Percentiles rank a stretch among this genome's conserved stretches.
Evolutionary conservation across 495 filamentous ascomycete species (phyloP).

Genomic region (Lasiosphaeris hirsuta): DNA sequence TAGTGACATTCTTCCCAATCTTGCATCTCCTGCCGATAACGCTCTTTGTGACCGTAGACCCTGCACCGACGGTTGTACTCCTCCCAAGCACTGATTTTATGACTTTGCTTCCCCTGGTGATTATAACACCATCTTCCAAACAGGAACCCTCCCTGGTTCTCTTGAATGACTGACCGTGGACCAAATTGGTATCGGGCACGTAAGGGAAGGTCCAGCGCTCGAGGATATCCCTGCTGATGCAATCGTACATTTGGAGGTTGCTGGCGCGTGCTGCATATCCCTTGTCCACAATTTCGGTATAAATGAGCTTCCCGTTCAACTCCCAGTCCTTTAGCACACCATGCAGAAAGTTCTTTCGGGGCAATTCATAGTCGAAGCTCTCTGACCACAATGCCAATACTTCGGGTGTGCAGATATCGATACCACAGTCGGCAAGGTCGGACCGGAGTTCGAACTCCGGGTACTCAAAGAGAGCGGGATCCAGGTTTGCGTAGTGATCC

Average conservation of each 20-base stretch:
- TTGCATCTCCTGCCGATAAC: slow-evolving; percentile 78
- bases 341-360: slow-evolving; percentile 82
- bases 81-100: slow-evolving; percentile 70
- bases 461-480: slow-evolving; percentile 61
- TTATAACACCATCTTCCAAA: slow-evolving; percentile 65
- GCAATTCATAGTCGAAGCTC: slow-evolving; percentile 92
- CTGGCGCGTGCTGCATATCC: slow-evolving; percentile 79
- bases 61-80: slow-evolving; percentile 70
- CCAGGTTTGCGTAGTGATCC: slow-evolving; percentile 60
- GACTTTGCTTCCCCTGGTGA: slow-evolving; percentile 46
- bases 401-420: slow-evolving; percentile 97
- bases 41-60: slow-evolving; percentile 63
- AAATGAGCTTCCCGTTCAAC: slow-evolving; percentile 91
- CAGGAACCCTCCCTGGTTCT: slow-evolving; percentile 66
- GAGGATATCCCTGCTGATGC: slow-evolving; percentile 84
- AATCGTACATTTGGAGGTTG: slow-evolving; percentile 85
- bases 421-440: slow-evolving; percentile 89
- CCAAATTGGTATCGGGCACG: slow-evolving; percentile 82
- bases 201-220: slow-evolving; percentile 90
- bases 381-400: slow-evolving; percentile 94
- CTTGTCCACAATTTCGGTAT: slow-evolving; percentile 79
- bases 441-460: slow-evolving; percentile 64
- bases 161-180: slow-evolving; percentile 71
- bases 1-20: slow-evolving; percentile 77
- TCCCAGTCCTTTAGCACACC: slow-evolving; percentile 95